phyloP scores from a whole-genome alignment of 352 stramenopile genomes.

The Globisporangium spiculum region DNA sequence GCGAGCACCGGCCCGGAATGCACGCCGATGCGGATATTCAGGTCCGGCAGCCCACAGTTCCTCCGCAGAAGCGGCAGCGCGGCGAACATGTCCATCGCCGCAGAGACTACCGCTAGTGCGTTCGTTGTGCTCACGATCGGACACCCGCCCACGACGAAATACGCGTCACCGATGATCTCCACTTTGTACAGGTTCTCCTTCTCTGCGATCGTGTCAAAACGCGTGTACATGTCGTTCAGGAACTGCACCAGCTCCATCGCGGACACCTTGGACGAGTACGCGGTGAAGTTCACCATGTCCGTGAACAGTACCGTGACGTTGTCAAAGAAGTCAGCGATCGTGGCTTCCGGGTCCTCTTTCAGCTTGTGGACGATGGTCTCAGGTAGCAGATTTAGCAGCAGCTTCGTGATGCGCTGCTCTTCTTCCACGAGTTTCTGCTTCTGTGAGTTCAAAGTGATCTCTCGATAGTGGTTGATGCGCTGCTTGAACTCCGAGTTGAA shows the following conservation, averaged over 20 bases:
- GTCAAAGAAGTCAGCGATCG: conserved; percentile 82
- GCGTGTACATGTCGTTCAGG: conserved; percentile 87
- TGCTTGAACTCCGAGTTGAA: conserved; percentile 87
- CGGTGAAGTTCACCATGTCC: conserved; percentile 86
- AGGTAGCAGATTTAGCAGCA: conserved; percentile 74
- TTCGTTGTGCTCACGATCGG: conserved; percentile 61
- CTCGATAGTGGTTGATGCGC: conserved; percentile 84
- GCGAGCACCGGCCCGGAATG: conserved; percentile 80
- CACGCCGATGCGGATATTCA: conserved; percentile 87
- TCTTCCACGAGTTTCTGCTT: conserved; percentile 85
- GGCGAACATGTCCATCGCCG: conserved; percentile 75
- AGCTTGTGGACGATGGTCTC: conserved; percentile 86
- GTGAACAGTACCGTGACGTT: conserved; percentile 87
- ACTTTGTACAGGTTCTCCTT: conserved; percentile 89
- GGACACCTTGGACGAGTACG: conserved; percentile 76
- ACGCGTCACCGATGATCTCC: conserved; percentile 88
- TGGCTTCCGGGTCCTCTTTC: conserved; percentile 71
- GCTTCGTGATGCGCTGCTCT: conserved; percentile 73
- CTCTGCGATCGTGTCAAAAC: conserved; percentile 84
- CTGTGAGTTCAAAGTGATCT: conserved; percentile 79
- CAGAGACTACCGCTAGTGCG: conserved; percentile 68
- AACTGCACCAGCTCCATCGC: conserved; percentile 88
- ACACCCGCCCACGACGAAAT: conserved; percentile 77
- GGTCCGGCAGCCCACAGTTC: conserved; percentile 71
- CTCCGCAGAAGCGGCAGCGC: conserved; percentile 51